Conservation (phyloP, 73 alveolate genomes). For the Tetrahymena thermophila region DNA sequence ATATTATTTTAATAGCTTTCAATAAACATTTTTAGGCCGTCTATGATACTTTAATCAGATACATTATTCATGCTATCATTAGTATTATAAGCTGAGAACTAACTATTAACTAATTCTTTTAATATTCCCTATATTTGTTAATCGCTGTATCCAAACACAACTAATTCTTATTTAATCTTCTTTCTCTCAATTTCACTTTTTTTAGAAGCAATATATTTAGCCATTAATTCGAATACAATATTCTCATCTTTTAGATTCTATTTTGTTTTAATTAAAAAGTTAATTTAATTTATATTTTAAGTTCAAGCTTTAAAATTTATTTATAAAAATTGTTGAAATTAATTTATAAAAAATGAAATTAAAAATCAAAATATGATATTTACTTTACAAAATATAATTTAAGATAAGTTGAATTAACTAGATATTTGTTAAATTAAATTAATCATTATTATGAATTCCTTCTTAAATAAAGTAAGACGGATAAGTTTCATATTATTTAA, state of each 20-base stretch:
- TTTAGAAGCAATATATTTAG: background rate
- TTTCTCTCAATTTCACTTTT: background rate
- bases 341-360: too few relatives aligned
- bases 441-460: too few relatives aligned
- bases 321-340: too few relatives aligned
- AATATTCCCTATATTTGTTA: background rate
- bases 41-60: background rate
- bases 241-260: background rate
- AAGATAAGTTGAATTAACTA: too few relatives aligned
- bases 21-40: background rate
- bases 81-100: background rate
- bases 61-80: background rate
- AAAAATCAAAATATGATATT: too few relatives aligned
- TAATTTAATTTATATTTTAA: too few relatives aligned
- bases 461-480: too few relatives aligned
- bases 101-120: background rate
- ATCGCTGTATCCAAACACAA: background rate
- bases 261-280: background rate
- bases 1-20: background rate
- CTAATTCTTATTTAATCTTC: background rate
- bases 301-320: too few relatives aligned
- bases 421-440: too few relatives aligned
- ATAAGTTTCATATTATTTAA: too few relatives aligned
- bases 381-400: too few relatives aligned
- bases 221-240: background rate